A percentile compares a stretch with the other conserved stretches of the same genome.
Evolutionary conservation across 441 rosid genomes (phyloP).

Genomic region (Corymbia citriodora): DNA sequence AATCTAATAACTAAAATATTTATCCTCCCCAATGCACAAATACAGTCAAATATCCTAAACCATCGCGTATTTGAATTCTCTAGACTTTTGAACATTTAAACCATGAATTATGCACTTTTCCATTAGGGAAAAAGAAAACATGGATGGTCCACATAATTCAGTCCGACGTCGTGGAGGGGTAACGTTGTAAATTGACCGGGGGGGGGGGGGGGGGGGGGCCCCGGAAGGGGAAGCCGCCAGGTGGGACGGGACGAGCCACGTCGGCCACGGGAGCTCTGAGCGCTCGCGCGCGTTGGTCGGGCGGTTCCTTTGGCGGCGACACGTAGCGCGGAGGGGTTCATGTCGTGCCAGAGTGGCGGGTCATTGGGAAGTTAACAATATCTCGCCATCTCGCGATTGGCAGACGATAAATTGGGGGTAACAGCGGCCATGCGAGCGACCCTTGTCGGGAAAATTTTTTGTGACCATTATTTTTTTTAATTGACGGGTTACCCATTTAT

Average conservation of each 20-base stretch:
- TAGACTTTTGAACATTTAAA: neutral
- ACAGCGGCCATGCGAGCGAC: neutral
- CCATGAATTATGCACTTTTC: neutral
- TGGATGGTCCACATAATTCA: neutral
- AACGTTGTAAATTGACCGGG: neutral
- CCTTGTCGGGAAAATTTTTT: neutral
- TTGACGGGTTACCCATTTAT: neutral
- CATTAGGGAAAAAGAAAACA: neutral
- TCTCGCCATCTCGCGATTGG: neutral
- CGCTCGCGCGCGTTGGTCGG: neutral
- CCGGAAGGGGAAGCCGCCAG: neutral
- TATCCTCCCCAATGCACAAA: too few species aligned
- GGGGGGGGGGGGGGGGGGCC: neutral
- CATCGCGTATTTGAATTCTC: neutral
- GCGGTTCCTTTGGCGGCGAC: slow-evolving; percentile 3
- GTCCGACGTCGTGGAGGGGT: neutral
- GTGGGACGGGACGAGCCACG: neutral
- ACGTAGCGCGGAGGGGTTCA: neutral
- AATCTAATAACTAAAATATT: too few species aligned
- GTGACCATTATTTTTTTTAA: neutral
- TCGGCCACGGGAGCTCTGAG: slow-evolving; percentile 16
- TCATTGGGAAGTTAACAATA: neutral
- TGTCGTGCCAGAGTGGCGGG: slow-evolving; percentile 18
- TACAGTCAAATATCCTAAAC: neutral
- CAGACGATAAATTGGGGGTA: neutral